Percentiles rank a stretch among this genome's conserved stretches.
Evolutionary conservation across 2,329 filamentous ascomycete species (phyloP).

Genomic region (Chaetomiaceae sp.): DNA sequence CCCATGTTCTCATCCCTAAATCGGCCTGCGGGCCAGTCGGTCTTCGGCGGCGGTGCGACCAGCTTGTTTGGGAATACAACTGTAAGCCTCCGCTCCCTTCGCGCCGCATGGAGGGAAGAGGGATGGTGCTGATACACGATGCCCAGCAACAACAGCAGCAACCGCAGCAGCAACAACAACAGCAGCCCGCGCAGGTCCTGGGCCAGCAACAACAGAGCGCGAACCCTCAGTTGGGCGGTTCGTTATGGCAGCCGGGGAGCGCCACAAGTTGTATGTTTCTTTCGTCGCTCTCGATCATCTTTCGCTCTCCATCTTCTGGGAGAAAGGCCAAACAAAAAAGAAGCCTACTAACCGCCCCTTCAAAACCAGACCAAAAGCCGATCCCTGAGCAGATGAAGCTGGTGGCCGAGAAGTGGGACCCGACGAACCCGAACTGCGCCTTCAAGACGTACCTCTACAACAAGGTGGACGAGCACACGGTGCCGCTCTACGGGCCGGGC

Average conservation of each 20-base stretch:
- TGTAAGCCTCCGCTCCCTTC: slow-evolving; percentile 18
- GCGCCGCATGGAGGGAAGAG: neutral
- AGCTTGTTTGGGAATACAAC: slow-evolving; percentile 26
- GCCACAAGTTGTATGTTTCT: slow-evolving; percentile 41
- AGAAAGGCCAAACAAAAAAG: no score
- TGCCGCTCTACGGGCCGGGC: slow-evolving; percentile 70
- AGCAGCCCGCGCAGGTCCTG: slow-evolving; percentile 33
- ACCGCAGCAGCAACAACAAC: slow-evolving; percentile 37
- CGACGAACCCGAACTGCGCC: slow-evolving; percentile 60
- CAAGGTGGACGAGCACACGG: slow-evolving; percentile 66
- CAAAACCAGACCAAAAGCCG: slow-evolving; percentile 58
- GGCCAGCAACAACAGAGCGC: slow-evolving; percentile 24
- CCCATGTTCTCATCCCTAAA: slow-evolving; percentile 19
- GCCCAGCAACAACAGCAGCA: slow-evolving; percentile 32
- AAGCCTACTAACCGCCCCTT: no score
- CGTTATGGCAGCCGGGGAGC: slow-evolving; percentile 50
- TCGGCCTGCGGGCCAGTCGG: slow-evolving; percentile 25
- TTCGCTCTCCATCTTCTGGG: no score
- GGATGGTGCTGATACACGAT: slow-evolving; percentile 12
- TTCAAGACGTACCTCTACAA: slow-evolving; percentile 89
- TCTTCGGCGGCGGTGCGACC: slow-evolving; percentile 24
- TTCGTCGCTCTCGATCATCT: neutral
- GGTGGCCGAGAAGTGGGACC: slow-evolving; percentile 70
- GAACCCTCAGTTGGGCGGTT: slow-evolving; percentile 41
- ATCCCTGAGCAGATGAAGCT: slow-evolving; percentile 69